Evolutionary conservation across 1,284 basidiomycete species (phyloP).

Genomic region (Boletus sp.): DNA sequence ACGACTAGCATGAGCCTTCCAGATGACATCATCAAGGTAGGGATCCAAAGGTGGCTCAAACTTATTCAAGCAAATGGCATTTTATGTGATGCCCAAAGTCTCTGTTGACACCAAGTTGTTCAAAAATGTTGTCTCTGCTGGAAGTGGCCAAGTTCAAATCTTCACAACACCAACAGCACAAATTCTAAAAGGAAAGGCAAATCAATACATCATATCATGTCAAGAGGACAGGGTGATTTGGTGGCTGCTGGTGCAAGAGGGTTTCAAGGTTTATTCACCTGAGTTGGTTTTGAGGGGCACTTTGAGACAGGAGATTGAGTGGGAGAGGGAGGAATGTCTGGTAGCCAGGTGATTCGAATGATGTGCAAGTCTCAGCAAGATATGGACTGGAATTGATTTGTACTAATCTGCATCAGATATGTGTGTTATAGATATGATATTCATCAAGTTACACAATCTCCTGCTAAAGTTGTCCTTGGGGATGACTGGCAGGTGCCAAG

Average conservation of each 20-base stretch:
- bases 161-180: constrained; percentile 52
- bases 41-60: constrained; percentile 42
- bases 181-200: constrained; percentile 47
- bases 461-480: too few species aligned
- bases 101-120: constrained; percentile 29
- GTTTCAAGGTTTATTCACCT: constrained; percentile 59
- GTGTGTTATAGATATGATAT: too few species aligned
- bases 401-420: too few species aligned
- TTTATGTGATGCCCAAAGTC: constrained; percentile 71
- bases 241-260: constrained; percentile 51
- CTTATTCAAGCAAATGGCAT: constrained; percentile 62
- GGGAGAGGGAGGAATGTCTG: constrained; percentile 44
- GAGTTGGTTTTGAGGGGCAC: constrained; percentile 66
- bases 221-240: constrained; percentile 59
- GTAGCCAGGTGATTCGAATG: constrained; percentile 7
- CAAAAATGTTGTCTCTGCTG: neutral
- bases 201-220: constrained; percentile 63
- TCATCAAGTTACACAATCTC: too few species aligned
- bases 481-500: too few species aligned
- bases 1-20: constrained; percentile 57
- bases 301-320: constrained; percentile 64
- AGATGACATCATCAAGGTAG: constrained; percentile 58
- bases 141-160: constrained; percentile 15
- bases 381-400: too few species aligned
- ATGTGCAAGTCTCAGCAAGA: too few species aligned